Conservation (phyloP, 495 filamentous ascomycete species). For the Pyronema domesticum region DNA sequence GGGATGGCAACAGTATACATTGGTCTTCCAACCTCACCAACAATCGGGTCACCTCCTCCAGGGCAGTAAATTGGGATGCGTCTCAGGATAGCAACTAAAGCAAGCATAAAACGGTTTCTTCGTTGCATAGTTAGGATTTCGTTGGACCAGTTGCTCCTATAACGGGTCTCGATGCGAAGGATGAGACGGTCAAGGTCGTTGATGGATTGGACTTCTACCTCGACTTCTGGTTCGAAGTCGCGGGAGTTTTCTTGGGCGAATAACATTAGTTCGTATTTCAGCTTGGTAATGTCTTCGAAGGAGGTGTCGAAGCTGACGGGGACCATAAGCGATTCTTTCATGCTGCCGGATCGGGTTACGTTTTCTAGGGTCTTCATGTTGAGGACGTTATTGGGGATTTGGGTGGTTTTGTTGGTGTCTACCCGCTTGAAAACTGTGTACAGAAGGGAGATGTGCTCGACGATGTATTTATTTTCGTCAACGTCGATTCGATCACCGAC, state of each 20-base stretch:
- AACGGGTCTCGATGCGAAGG: constrained; percentile 64
- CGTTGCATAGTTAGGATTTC: constrained; percentile 65
- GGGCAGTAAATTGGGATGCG: constrained; percentile 74
- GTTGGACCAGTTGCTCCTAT: constrained; percentile 95
- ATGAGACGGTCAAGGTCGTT: constrained; percentile 77
- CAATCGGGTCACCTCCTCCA: constrained; percentile 47
- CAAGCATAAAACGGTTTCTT: constrained; percentile 93
- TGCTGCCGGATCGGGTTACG: constrained; percentile 69
- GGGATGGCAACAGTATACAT: constrained; percentile 55
- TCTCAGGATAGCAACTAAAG: constrained; percentile 67
- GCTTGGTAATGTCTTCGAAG: constrained; percentile 68
- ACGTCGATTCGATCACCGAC: constrained; percentile 90
- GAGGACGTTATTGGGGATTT: constrained; percentile 77
- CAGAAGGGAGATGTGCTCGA: constrained; percentile 86
- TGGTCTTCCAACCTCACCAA: constrained; percentile 54
- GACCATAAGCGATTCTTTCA: constrained; percentile 57
- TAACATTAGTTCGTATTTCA: constrained; percentile 60
- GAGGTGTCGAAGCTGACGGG: constrained; percentile 61
- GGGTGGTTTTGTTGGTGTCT: constrained; percentile 62
- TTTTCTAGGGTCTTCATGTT: constrained; percentile 91
- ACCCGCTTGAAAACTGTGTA: constrained; percentile 85
- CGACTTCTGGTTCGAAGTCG: constrained; percentile 76
- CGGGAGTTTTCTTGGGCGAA: constrained; percentile 82
- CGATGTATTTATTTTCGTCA: constrained; percentile 48
- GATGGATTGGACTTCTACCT: constrained; percentile 58